Evolutionary conservation across 768 basidiomycete genomes (phyloP).

Genomic region (Boletus sensibilis): DNA sequence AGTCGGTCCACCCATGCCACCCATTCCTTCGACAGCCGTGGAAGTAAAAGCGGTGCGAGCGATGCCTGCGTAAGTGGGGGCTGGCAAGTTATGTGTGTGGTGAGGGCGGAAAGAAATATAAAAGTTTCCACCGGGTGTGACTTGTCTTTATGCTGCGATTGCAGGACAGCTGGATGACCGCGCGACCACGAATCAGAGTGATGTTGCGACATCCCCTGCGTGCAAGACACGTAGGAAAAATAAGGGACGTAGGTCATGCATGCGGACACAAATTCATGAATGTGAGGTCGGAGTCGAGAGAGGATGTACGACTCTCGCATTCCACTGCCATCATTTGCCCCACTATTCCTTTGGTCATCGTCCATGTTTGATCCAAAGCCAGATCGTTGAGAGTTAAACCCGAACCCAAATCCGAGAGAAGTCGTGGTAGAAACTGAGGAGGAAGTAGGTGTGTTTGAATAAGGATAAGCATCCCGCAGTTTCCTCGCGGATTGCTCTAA

Average conservation of each 20-base stretch:
- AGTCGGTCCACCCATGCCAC: conserved; percentile 70
- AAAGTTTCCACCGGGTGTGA: conserved; percentile 76
- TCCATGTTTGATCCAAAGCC: conserved; percentile 35
- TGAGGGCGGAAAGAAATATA: conserved; percentile 65
- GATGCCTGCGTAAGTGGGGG: conserved; percentile 63
- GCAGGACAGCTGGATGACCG: conserved; percentile 44
- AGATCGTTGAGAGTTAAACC: conserved; percentile 20
- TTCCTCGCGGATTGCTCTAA: conserved; percentile 67
- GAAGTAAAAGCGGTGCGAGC: conserved; percentile 55
- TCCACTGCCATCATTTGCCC: conserved; percentile 40
- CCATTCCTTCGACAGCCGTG: conserved; percentile 74
- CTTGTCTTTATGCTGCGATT: conserved; percentile 59
- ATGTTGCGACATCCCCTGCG: conserved; percentile 19
- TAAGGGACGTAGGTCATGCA: conserved; percentile 84
- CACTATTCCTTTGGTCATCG: conserved; percentile 26
- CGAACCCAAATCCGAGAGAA: conserved; percentile 35
- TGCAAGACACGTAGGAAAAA: conserved; percentile 58
- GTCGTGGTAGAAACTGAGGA: conserved; percentile 32
- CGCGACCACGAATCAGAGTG: conserved; percentile 31
- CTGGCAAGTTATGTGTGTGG: conserved; percentile 64
- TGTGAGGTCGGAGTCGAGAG: conserved; percentile 71
- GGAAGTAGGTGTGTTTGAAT: conserved; percentile 52
- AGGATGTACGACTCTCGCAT: conserved; percentile 84
- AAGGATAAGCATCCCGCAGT: conserved; percentile 80
- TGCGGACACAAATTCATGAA: conserved; percentile 73